phyloP scores from a whole-genome alignment of 345 rosid species.

The Conringia planisiliqua region DNA sequence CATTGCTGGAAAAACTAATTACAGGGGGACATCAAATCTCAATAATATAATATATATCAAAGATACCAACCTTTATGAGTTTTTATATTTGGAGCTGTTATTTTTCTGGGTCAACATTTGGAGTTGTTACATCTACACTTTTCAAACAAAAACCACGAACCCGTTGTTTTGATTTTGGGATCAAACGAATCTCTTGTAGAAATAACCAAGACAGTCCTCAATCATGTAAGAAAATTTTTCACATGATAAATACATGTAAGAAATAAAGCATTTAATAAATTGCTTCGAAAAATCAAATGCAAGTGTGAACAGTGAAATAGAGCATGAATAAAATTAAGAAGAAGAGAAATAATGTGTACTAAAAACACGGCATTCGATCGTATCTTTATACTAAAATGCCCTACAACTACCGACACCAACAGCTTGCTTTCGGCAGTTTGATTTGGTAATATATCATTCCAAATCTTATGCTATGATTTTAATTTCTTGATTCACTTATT shows the following conservation, averaged over 20 bases:
- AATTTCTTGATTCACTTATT: neutral
- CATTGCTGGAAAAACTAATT: slow-evolving; percentile 21
- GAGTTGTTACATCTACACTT: slow-evolving; percentile 23
- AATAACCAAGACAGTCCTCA: neutral
- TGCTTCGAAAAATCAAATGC: neutral
- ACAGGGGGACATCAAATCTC: slow-evolving; percentile 15
- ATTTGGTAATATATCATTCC: slow-evolving; percentile 17
- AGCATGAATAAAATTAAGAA: neutral
- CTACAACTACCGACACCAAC: slow-evolving; percentile 29
- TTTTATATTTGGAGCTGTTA: slow-evolving; percentile 15
- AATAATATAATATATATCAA: slow-evolving; percentile 9
- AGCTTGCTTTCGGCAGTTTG: slow-evolving; percentile 29
- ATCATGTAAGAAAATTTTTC: neutral
- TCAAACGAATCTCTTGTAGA: neutral
- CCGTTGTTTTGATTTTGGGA: neutral
- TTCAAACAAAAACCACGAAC: slow-evolving; percentile 1
- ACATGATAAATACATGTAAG: neutral
- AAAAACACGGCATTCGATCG: neutral
- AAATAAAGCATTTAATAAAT: neutral
- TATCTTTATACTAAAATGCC: neutral
- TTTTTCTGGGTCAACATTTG: neutral
- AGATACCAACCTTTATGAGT: slow-evolving; percentile 3
- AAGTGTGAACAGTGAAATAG: neutral
- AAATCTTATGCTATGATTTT: neutral
- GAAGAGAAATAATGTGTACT: neutral